phyloP scores from a whole-genome alignment of 441 rosid species.

The Theobroma grandiflorum region DNA sequence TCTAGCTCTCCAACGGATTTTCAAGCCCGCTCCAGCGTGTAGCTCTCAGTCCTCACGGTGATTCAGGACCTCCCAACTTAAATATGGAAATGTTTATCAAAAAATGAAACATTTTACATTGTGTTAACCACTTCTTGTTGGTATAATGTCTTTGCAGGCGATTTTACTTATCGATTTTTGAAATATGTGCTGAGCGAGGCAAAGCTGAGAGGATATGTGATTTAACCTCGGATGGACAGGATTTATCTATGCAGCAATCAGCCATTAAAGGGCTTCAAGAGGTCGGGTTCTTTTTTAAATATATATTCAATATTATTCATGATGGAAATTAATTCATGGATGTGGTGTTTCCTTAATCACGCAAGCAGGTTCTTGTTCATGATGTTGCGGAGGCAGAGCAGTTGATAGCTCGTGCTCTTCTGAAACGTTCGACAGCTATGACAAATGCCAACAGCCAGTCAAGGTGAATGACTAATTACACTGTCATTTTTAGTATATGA shows the following conservation, averaged over 20 bases:
- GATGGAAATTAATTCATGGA: constrained; percentile 18
- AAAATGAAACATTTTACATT: background rate
- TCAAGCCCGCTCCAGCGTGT: constrained; percentile 37
- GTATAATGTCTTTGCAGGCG: constrained; percentile 49
- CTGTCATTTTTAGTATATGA: background rate
- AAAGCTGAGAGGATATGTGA: constrained; percentile 76
- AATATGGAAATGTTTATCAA: background rate
- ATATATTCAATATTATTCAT: background rate
- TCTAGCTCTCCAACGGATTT: constrained; percentile 64
- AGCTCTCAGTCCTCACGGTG: constrained; percentile 49
- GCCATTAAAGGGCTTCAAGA: constrained; percentile 74
- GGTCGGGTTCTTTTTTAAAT: constrained; percentile 36
- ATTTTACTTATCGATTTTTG: constrained; percentile 79
- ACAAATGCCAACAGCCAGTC: constrained; percentile 88
- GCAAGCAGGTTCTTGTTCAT: constrained; percentile 56
- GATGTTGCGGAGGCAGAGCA: constrained; percentile 71
- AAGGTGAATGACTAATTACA: constrained; percentile 51
- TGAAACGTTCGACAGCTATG: constrained; percentile 85
- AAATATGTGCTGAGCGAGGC: constrained; percentile 83
- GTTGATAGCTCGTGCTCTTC: constrained; percentile 73
- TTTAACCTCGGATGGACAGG: constrained; percentile 70
- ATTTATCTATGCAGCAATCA: constrained; percentile 73
- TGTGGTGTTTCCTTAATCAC: constrained; percentile 25
- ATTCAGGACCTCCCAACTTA: background rate
- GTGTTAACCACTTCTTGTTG: constrained; percentile 14